A percentile compares a stretch with the other conserved stretches of the same genome.
These are phyloP conservation scores for Piromyces finnis DNA, from an alignment of 192 early-diverging fungal genomes.

Conservation along the genomic window DNA sequence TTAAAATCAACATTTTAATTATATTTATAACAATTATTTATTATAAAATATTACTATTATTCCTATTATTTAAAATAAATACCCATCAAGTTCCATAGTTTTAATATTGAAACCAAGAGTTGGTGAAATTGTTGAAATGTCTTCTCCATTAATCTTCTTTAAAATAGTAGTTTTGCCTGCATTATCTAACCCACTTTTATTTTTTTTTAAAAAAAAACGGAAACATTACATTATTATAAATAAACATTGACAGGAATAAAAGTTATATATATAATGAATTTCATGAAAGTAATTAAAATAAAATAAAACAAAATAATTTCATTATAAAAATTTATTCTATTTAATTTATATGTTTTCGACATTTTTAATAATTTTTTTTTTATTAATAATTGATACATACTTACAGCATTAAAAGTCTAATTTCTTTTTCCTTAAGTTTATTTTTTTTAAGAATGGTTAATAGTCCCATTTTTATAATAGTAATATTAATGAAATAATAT, in stretches of 20 bases:
- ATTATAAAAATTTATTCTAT: no score
- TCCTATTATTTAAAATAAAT: no score
- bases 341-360: no score
- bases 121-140: constrained; percentile 76
- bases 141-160: constrained; percentile 85
- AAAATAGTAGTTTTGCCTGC: constrained; percentile 98
- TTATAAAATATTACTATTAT: no score
- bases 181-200: constrained; percentile 76
- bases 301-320: no score
- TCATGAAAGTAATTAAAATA: no score
- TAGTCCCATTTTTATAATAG: constrained; percentile 60
- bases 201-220: background rate
- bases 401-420: constrained; percentile 78
- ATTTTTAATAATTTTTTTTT: no score
- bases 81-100: constrained; percentile 71
- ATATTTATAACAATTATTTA: no score
- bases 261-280: no score
- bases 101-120: constrained; percentile 98
- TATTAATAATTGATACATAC: background rate
- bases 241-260: no score
- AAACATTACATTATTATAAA: background rate
- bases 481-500: background rate
- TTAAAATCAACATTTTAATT: no score
- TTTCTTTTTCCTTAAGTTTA: constrained; percentile 80
- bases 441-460: constrained; percentile 87